phyloP scores from a whole-genome alignment of 768 basidiomycete genomes.

The Boletus rubroflammeus region DNA sequence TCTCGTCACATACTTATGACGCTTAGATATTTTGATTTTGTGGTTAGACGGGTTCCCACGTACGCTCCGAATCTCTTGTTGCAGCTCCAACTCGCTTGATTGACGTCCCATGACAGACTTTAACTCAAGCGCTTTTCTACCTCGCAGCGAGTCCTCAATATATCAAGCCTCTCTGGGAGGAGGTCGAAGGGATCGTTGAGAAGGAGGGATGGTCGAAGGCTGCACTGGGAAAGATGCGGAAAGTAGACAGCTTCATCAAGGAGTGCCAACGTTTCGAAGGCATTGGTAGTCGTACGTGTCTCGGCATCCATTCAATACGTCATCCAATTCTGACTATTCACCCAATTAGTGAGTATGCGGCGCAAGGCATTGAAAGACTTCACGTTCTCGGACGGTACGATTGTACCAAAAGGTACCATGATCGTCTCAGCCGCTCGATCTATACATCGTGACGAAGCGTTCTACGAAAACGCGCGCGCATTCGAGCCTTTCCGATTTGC shows the following conservation, averaged over 20 bases:
- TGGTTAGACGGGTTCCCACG: not conserved
- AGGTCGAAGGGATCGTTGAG: not conserved
- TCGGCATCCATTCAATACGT: not conserved
- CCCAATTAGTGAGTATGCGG: slow-evolving; percentile 31
- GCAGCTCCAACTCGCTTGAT: not conserved
- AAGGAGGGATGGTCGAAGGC: slow-evolving; percentile 4
- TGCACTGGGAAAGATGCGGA: slow-evolving; percentile 29
- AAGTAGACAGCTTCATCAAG: slow-evolving; percentile 38
- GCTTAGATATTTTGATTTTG: not conserved
- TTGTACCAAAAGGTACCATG: slow-evolving; percentile 33
- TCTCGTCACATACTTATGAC: not conserved
- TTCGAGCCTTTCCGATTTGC: slow-evolving; percentile 14
- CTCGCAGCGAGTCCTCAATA: slow-evolving; percentile 36
- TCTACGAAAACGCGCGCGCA: not conserved
- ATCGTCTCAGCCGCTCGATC: slow-evolving; percentile 19
- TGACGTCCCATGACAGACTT: slow-evolving; percentile 15
- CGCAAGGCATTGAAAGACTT: slow-evolving; percentile 33
- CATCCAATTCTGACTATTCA: not conserved
- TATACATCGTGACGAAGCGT: slow-evolving; percentile 16
- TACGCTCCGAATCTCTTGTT: not conserved
- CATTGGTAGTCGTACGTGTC: slow-evolving; percentile 20
- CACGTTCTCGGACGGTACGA: slow-evolving; percentile 38
- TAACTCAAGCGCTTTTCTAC: slow-evolving; percentile 29
- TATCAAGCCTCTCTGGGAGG: slow-evolving; percentile 31
- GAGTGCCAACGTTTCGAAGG: slow-evolving; percentile 9